These are phyloP conservation scores for Rutstroemia sp. DNA, from an alignment of 2,329 filamentous ascomycete species.

Conservation along the genomic window DNA sequence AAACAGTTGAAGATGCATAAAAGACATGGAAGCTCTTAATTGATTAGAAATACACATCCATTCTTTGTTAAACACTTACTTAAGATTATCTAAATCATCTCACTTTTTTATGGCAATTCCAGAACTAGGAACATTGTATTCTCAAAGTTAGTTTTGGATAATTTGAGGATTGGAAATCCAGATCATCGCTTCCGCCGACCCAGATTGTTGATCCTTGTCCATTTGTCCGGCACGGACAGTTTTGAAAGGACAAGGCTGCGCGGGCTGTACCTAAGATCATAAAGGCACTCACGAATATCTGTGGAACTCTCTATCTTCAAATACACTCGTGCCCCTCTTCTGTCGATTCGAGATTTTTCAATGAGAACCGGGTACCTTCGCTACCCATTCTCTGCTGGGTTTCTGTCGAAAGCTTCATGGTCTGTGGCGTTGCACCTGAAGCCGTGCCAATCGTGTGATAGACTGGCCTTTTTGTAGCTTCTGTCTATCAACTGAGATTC, in stretches of 20 bases:
- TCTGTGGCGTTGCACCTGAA: not conserved
- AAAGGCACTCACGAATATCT: slow-evolving; percentile 1
- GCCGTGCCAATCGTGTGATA: not conserved
- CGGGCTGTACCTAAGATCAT: not conserved
- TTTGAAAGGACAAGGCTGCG: slow-evolving; percentile 8
- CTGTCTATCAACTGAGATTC: not conserved
- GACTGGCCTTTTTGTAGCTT: not conserved
- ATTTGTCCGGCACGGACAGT: not conserved
- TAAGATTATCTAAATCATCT: not conserved
- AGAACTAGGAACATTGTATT: not conserved
- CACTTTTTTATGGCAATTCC: not conserved
- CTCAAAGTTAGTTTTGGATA: not conserved
- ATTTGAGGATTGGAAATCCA: not conserved
- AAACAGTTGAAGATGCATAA: not conserved
- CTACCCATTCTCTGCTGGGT: not conserved
- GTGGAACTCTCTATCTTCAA: slow-evolving; percentile 1
- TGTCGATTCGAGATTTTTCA: slow-evolving; percentile 1
- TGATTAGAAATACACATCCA: not conserved
- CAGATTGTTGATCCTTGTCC: not conserved
- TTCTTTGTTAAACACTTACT: not conserved
- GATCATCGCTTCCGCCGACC: no score
- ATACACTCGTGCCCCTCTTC: slow-evolving; percentile 4
- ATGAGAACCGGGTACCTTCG: not conserved
- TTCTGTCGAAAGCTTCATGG: not conserved
- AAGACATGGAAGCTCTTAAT: no score